Percentiles rank a stretch among this genome's conserved stretches.
phyloP scores from a whole-genome alignment of 352 stramenopile genomes.

The Pilasporangium apinafurcum region DNA sequence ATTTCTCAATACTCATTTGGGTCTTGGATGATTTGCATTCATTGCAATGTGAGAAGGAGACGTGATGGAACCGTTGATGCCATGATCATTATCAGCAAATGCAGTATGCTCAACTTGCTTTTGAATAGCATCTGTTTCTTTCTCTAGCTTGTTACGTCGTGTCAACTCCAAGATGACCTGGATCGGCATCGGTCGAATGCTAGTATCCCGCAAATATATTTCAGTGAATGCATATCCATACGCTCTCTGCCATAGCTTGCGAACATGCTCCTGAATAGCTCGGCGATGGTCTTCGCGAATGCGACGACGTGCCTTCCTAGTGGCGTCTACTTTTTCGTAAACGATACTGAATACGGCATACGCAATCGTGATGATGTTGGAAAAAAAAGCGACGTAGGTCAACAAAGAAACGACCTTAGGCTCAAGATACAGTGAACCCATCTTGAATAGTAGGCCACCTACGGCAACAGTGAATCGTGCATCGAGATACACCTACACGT shows the following conservation, averaged over 20 bases:
- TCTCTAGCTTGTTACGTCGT: constrained; percentile 26
- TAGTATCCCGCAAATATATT: constrained; percentile 38
- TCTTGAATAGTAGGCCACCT: constrained; percentile 67
- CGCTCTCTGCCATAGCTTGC: constrained; percentile 52
- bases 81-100: too few relatives aligned
- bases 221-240: constrained; percentile 52
- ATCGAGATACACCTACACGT: not conserved
- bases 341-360: constrained; percentile 52
- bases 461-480: not conserved
- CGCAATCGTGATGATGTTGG: constrained; percentile 41
- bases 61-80: too few relatives aligned
- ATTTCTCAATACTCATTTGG: too few relatives aligned
- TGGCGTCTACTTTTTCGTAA: constrained; percentile 42
- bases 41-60: too few relatives aligned
- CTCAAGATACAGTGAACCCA: constrained; percentile 42
- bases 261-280: constrained; percentile 31
- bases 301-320: constrained; percentile 15
- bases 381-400: constrained; percentile 40
- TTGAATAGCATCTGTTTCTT: constrained; percentile 27
- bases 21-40: too few relatives aligned
- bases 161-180: constrained; percentile 56
- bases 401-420: constrained; percentile 36
- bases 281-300: constrained; percentile 38
- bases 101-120: constrained; percentile 34
- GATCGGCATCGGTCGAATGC: constrained; percentile 41